phyloP scores from a whole-genome alignment of 208 protist species.

The Naegleria fowleri region DNA sequence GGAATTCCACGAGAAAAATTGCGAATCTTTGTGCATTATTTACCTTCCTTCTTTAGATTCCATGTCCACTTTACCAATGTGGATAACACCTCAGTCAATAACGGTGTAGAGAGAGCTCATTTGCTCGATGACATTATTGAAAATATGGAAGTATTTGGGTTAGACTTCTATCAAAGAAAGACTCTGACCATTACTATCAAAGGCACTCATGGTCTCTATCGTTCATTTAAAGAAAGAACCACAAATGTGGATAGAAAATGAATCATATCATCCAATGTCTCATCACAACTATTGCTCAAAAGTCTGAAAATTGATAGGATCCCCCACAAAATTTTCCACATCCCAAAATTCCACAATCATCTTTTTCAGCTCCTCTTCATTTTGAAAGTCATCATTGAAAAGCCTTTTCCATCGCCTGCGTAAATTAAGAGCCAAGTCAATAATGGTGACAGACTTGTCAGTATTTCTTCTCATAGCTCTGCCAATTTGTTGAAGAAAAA shows the following conservation, averaged over 20 bases:
- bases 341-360: not conserved
- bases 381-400: constrained; percentile 13
- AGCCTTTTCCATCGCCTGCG: constrained; percentile 20
- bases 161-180: constrained; percentile 16
- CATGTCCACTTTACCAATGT: constrained; percentile 37
- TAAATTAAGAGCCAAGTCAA: constrained; percentile 37
- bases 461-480: constrained; percentile 25
- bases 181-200: not conserved
- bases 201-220: not conserved
- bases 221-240: no score
- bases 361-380: not conserved
- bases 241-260: no score
- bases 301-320: not conserved
- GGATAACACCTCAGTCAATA: not conserved
- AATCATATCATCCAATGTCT: no score
- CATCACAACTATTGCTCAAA: no score
- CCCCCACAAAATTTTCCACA: not conserved
- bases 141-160: constrained; percentile 30
- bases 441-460: not conserved
- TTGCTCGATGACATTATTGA: constrained; percentile 40
- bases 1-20: constrained; percentile 25
- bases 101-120: constrained; percentile 24
- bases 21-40: constrained; percentile 35
- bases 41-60: constrained; percentile 38
- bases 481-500: constrained; percentile 38